These are phyloP conservation scores for Selenicereus undatus DNA, from an alignment of 148 eudicot genomes.

Conservation along the genomic window DNA sequence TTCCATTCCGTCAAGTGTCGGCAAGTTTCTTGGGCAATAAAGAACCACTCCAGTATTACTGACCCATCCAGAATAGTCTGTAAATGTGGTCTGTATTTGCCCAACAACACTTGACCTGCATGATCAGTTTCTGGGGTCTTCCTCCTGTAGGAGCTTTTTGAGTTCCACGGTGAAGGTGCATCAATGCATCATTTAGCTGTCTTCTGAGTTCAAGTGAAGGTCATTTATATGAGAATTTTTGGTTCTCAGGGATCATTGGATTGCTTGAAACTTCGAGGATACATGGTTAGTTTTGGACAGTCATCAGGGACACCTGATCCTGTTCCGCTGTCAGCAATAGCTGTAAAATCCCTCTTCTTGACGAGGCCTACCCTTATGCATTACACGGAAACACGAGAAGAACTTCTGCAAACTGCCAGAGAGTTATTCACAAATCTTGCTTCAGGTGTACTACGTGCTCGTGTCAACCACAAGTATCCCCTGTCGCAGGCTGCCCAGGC, in stretches of 20 bases:
- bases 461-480: slow-evolving; percentile 69
- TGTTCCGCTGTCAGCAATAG: slow-evolving; percentile 63
- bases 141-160: background rate
- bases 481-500: slow-evolving; percentile 81
- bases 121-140: background rate
- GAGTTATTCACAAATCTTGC: slow-evolving; percentile 63
- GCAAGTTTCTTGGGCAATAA: background rate
- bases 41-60: background rate
- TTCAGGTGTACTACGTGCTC: slow-evolving; percentile 51
- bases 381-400: slow-evolving; percentile 59
- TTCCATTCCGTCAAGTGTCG: background rate
- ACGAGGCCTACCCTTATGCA: slow-evolving; percentile 61
- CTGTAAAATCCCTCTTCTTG: slow-evolving; percentile 60
- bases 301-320: slow-evolving; percentile 76
- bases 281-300: slow-evolving; percentile 73
- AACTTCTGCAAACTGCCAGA: slow-evolving; percentile 66
- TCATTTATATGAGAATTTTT: background rate
- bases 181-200: background rate
- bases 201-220: background rate
- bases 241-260: slow-evolving; percentile 67
- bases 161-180: background rate
- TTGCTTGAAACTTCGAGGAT: slow-evolving; percentile 71
- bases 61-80: background rate
- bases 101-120: too few species aligned
- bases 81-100: too few species aligned